phyloP scores from a whole-genome alignment of 2,329 filamentous ascomycete species.

The Hymenoscyphus salicellus region DNA sequence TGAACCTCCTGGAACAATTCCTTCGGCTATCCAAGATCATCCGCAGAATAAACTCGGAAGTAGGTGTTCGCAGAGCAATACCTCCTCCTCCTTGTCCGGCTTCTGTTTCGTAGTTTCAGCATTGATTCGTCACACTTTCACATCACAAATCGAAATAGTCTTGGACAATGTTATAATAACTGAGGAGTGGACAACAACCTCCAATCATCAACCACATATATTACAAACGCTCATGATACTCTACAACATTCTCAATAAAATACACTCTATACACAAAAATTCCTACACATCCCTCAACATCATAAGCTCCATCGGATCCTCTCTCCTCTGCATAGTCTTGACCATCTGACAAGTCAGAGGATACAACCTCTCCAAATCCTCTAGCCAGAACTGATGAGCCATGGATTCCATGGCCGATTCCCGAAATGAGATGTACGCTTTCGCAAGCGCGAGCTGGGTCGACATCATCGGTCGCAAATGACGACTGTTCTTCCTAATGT shows the following conservation, averaged over 20 bases:
- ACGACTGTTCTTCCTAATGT: constrained; percentile 22
- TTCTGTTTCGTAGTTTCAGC: background rate
- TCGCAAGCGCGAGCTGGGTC: background rate
- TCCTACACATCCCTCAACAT: constrained; percentile 13
- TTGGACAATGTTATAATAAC: background rate
- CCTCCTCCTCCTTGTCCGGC: too few species aligned
- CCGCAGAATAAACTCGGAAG: too few species aligned
- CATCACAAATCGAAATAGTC: background rate
- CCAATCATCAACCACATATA: background rate
- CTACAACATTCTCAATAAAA: background rate
- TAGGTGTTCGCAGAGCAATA: too few species aligned
- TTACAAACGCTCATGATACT: background rate
- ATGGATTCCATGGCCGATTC: constrained; percentile 22
- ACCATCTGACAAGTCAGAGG: constrained; percentile 34
- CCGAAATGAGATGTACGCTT: background rate
- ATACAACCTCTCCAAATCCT: constrained; percentile 29
- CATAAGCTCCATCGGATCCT: constrained; percentile 28
- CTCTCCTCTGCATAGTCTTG: constrained; percentile 30
- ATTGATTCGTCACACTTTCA: too few species aligned
- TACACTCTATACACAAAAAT: background rate
- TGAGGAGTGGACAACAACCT: background rate
- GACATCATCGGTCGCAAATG: constrained; percentile 26
- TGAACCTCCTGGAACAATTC: too few species aligned
- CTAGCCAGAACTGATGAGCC: constrained; percentile 25
- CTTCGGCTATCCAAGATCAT: too few species aligned